Percentiles rank a stretch among this genome's conserved stretches.
Conservation (phyloP, 306 rosid genomes). For the Albizia julibrissin region DNA sequence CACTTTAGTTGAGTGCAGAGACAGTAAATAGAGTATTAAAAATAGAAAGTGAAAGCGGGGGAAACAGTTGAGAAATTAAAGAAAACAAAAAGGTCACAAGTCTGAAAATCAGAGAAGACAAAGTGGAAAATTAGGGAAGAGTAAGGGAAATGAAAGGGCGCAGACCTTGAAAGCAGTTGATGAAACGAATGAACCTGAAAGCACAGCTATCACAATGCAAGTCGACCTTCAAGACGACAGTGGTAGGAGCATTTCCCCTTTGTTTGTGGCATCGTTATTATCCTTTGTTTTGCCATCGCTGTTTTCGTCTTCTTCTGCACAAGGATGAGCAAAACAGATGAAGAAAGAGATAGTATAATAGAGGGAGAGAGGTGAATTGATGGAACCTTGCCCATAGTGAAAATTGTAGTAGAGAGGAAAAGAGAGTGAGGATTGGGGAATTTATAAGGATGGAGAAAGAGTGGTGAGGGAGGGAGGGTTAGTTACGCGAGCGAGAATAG, state of each 20-base stretch:
- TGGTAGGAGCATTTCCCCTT: slow-evolving; percentile 31
- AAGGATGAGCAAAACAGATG: not conserved
- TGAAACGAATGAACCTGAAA: slow-evolving; percentile 45
- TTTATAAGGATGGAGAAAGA: too few species aligned
- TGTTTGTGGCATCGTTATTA: slow-evolving; percentile 38
- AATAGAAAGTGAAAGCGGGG: not conserved
- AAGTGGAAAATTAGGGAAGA: not conserved
- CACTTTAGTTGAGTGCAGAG: slow-evolving; percentile 6
- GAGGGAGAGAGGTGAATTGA: not conserved
- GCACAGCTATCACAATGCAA: slow-evolving; percentile 87
- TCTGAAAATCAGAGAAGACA: not conserved
- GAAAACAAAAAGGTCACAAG: not conserved
- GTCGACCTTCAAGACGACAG: slow-evolving; percentile 62
- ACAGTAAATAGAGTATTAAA: not conserved
- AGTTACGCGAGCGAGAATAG: not conserved
- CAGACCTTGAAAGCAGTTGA: slow-evolving; percentile 49
- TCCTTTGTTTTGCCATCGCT: slow-evolving; percentile 14
- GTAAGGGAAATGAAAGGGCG: not conserved
- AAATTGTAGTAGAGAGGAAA: not conserved
- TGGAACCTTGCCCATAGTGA: slow-evolving; percentile 36
- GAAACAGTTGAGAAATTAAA: not conserved
- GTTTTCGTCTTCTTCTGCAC: slow-evolving; percentile 47
- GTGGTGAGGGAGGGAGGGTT: not conserved
- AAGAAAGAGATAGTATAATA: too few species aligned
- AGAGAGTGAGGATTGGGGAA: not conserved